Percentiles rank a stretch among this genome's conserved stretches.
Conservation (phyloP, 2,329 filamentous ascomycete species). For the Akanthomyces muscarius region DNA sequence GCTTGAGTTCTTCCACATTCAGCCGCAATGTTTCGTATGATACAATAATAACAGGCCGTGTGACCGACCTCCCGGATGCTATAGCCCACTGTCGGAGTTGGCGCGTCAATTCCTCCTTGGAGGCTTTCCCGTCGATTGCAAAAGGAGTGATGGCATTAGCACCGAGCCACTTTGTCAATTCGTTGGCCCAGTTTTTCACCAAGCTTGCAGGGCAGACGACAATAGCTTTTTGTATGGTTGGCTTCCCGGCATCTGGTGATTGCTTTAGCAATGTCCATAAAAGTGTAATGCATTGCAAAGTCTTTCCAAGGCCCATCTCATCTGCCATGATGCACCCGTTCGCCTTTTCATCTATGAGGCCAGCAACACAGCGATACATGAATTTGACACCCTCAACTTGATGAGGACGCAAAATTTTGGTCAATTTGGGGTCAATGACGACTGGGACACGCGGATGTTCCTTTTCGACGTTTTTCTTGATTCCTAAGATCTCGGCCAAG, state of each 20-base stretch:
- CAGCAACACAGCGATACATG: slow-evolving; percentile 89
- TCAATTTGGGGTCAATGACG: slow-evolving; percentile 85
- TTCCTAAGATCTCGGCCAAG: slow-evolving; percentile 86
- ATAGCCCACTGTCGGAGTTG: slow-evolving; percentile 96
- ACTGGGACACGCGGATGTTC: slow-evolving; percentile 88
- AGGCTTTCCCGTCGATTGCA: slow-evolving; percentile 92
- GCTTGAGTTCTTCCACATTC: slow-evolving; percentile 84
- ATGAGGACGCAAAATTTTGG: slow-evolving; percentile 90
- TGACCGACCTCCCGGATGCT: slow-evolving; percentile 81
- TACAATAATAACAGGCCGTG: slow-evolving; percentile 90
- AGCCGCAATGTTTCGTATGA: slow-evolving; percentile 94
- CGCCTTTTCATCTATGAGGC: slow-evolving; percentile 89
- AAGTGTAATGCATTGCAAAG: slow-evolving; percentile 90
- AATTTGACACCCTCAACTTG: slow-evolving; percentile 98
- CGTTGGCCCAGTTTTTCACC: slow-evolving; percentile 97
- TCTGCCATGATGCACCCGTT: slow-evolving; percentile 99
- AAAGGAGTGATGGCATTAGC: slow-evolving; percentile 88
- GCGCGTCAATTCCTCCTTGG: slow-evolving; percentile 85
- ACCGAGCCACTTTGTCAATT: slow-evolving; percentile 93
- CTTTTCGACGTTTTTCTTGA: slow-evolving; percentile 82
- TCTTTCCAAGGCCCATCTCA: slow-evolving; percentile 98
- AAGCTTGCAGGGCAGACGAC: slow-evolving; percentile 96
- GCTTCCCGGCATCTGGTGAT: slow-evolving; percentile 88
- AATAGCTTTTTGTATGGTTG: slow-evolving; percentile 92
- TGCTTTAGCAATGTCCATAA: slow-evolving; percentile 98